These are phyloP conservation scores for Pythium sukuiense DNA, from an alignment of 352 stramenopile genomes.

Conservation along the genomic window DNA sequence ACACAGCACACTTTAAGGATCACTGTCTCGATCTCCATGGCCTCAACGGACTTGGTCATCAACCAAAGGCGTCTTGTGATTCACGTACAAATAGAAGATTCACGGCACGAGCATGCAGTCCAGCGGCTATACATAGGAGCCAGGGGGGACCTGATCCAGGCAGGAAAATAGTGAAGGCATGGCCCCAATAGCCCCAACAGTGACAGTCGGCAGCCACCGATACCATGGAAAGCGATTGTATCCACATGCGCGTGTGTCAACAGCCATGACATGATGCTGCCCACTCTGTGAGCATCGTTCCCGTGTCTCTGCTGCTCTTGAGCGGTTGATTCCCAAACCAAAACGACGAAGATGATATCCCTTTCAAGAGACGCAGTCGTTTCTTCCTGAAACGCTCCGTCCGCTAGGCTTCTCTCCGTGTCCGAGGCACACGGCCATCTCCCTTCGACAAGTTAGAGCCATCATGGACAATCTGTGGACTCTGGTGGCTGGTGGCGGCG, in stretches of 20 bases:
- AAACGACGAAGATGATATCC: neutral
- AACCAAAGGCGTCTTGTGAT: conserved; percentile 5
- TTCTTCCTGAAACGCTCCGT: neutral
- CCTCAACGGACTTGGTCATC: neutral
- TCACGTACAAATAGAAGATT: conserved; percentile 20
- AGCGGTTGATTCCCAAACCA: neutral
- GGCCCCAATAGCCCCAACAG: neutral
- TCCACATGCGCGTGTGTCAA: neutral
- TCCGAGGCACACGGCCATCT: neutral
- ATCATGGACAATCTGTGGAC: conserved; percentile 50
- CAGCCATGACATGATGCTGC: too few relatives aligned
- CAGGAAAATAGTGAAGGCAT: neutral
- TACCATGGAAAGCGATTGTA: neutral
- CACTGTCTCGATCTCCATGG: neutral
- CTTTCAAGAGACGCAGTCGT: neutral
- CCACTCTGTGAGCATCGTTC: too few relatives aligned
- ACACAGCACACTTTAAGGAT: neutral
- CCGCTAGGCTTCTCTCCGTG: neutral
- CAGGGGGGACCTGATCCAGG: neutral
- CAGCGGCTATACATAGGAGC: conserved; percentile 14
- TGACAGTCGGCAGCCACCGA: neutral
- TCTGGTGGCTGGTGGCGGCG: conserved; percentile 37
- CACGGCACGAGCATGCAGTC: neutral
- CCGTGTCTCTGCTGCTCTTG: too few relatives aligned
- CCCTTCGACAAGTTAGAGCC: neutral